These are phyloP conservation scores for Iberis pinnata DNA, from an alignment of 345 rosid species.

Conservation along the genomic window DNA sequence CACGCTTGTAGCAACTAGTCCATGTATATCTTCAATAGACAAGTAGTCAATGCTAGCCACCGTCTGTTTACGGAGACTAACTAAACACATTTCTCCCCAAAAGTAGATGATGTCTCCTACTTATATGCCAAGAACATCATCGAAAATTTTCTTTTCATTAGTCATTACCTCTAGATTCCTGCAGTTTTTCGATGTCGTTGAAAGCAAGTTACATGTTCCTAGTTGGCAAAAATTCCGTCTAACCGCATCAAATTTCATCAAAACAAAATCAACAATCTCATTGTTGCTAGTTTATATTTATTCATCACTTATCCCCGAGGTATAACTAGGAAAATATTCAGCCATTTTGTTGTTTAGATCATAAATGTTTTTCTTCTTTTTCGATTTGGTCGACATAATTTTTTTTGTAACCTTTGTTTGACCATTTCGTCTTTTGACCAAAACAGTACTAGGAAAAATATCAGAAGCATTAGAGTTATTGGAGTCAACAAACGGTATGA, in stretches of 20 bases:
- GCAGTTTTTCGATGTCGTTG: constrained; percentile 15
- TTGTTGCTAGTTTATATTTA: constrained; percentile 37
- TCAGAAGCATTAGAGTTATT: not conserved
- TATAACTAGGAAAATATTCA: not conserved
- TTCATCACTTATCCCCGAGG: constrained; percentile 19
- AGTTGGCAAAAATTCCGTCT: constrained; percentile 44
- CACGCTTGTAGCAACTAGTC: constrained; percentile 40
- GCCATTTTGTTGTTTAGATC: not conserved
- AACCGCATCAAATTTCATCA: constrained; percentile 38
- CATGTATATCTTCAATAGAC: not conserved
- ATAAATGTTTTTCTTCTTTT: not conserved
- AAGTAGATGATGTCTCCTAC: constrained; percentile 58
- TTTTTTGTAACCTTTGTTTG: constrained; percentile 9
- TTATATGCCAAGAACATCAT: constrained; percentile 51
- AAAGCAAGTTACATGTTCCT: not conserved
- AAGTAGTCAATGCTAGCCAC: constrained; percentile 59
- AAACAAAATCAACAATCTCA: constrained; percentile 31
- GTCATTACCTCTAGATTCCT: constrained; percentile 41
- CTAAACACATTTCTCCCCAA: constrained; percentile 48
- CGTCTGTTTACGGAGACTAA: constrained; percentile 46
- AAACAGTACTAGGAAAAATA: not conserved
- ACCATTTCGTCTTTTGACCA: constrained; percentile 7
- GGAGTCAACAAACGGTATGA: too few species aligned
- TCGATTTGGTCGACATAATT: not conserved
- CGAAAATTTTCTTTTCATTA: constrained; percentile 46